Base-by-base conservation (phyloP, 805 yeast genomes). In the Cephaloascus fragrans region DNA sequence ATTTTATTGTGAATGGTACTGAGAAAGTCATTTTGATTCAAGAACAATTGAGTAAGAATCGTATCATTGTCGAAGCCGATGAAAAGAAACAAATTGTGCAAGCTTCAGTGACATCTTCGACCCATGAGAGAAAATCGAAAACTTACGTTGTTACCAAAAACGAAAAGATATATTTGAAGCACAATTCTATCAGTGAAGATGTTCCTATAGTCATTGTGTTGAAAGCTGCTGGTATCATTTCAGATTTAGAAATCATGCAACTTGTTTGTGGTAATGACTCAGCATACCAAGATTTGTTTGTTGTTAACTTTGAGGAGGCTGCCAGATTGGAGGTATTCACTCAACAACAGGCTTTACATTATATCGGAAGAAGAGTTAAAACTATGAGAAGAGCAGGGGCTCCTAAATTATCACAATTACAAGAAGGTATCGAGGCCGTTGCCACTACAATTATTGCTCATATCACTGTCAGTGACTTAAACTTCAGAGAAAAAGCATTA, bases 371-470 rank as follows among this genome's bases (percentile, higher is more conserved):
- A 42, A 78, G 88, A 51, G 97, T 93, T 31, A 89, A 89, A 51
- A 89, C 97, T 3, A 78, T 89, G 49, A 79, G 97, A 70, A 79
- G 96, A 58, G 72, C 82, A 23, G 83, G 83, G 43, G 76, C 85
- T 2, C 93, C 95, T 23, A 85, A 85, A 55, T 67, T 90, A 36
- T 63, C 90, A 0, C 72, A 76, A 35, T 57, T 84, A 37, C 97
- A 93, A 62, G 99, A 93, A 61, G 99, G 98, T 57, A 76, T 90
- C 33, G 99, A 90, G 61, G 96, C 95, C 4, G 77, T 86, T 40
- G 97, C 97, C 3, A 90, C 96, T 10, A 89, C 97, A 2, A 81
- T 93, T 32, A 87, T 93, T 55, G 98, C 98, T 0, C 98, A 93
- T 62, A 73, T 93, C 44, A 77, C 95, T 0, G 96, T 88, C 6